Conservation (phyloP, 148 eudicot species). For the Diospyros kaki region DNA sequence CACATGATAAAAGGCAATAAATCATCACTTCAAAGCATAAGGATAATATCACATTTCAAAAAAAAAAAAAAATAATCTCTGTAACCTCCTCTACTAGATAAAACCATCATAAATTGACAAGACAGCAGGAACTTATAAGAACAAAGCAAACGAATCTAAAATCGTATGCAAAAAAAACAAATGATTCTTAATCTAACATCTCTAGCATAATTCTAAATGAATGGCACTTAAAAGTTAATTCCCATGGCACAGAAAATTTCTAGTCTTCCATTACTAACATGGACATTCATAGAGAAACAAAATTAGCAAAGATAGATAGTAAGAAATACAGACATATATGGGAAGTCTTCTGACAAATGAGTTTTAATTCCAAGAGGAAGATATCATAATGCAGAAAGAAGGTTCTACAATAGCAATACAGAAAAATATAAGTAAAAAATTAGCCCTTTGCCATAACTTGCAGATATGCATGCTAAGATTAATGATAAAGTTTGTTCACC, state of each 20-base stretch:
- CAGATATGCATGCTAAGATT: background rate
- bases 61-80: background rate
- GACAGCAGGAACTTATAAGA: background rate
- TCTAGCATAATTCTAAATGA: background rate
- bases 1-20: background rate
- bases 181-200: constrained; percentile 1
- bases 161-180: background rate
- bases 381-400: background rate
- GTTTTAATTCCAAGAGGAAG: background rate
- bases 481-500: background rate
- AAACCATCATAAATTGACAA: background rate
- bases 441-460: background rate
- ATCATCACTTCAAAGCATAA: background rate
- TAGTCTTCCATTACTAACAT: no score
- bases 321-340: background rate
- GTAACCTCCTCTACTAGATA: background rate
- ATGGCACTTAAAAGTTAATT: background rate
- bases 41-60: background rate
- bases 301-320: background rate
- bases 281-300: background rate
- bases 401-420: background rate
- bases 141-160: background rate
- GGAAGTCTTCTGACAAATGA: background rate
- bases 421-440: background rate
- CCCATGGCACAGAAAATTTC: background rate